These are phyloP conservation scores for Candida sanyaensis DNA, from an alignment of 1,139 yeast species.

Conservation along the genomic window DNA sequence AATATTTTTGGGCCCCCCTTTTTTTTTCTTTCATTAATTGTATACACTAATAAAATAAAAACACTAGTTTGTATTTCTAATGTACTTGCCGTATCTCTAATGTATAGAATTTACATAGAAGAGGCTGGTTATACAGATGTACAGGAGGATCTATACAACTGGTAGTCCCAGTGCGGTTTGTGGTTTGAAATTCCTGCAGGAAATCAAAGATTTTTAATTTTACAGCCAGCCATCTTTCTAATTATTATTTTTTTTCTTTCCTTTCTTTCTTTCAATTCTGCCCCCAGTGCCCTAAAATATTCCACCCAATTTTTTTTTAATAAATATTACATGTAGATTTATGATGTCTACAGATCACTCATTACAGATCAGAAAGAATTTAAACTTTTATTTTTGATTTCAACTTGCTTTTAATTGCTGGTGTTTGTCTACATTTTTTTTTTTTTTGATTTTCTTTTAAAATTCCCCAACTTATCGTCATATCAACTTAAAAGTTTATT, in stretches of 20 bases:
- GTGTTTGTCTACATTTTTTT: not conserved
- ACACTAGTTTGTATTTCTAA: no score
- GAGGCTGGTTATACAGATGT: not conserved
- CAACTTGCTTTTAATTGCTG: not conserved
- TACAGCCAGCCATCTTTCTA: conserved; percentile 10
- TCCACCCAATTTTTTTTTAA: not conserved
- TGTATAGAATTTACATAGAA: not conserved
- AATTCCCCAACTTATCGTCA: not conserved
- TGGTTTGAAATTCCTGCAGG: not conserved
- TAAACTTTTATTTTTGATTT: not conserved
- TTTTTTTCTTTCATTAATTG: no score
- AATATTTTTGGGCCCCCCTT: no score
- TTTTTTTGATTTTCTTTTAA: not conserved
- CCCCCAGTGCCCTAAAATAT: no score
- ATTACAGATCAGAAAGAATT: not conserved
- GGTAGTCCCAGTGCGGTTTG: not conserved
- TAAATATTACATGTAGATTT: not conserved
- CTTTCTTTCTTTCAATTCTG: not conserved
- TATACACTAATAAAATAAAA: no score
- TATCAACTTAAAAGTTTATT: not conserved
- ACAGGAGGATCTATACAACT: not conserved
- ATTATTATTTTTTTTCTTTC: not conserved
- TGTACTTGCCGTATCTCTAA: no score
- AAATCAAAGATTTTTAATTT: not conserved
- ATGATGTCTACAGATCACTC: not conserved